Conservation (phyloP, 116 monocot genomes). For the Papilionanthe hybrid region DNA sequence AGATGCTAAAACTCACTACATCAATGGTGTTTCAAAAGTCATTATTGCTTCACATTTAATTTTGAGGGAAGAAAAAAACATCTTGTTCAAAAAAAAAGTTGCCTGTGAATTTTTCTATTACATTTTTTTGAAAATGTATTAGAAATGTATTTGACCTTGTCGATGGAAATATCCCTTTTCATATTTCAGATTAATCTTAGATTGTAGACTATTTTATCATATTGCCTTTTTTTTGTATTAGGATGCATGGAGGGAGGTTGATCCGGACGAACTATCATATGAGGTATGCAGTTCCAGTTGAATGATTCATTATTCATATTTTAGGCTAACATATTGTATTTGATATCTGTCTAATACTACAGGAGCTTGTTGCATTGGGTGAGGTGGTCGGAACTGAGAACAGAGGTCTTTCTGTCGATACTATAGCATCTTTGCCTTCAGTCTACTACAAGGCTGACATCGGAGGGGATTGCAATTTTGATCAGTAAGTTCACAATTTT, state of each 20-base stretch:
- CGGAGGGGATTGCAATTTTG: conserved; percentile 48
- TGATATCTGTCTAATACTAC: conserved; percentile 3
- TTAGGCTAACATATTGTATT: not conserved
- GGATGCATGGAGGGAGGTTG: conserved; percentile 87
- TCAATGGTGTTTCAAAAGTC: not conserved
- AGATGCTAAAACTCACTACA: not conserved
- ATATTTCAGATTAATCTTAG: not conserved
- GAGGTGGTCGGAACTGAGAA: conserved; percentile 92
- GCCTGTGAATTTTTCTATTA: not conserved
- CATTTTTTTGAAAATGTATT: not conserved
- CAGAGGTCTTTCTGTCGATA: conserved; percentile 82
- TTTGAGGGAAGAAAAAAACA: not conserved
- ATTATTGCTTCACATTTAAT: not conserved
- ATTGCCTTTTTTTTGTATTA: conserved; percentile 13
- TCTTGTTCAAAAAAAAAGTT: not conserved
- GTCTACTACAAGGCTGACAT: conserved; percentile 58
- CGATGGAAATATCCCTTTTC: not conserved
- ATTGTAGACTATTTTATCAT: not conserved
- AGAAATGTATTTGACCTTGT: not conserved
- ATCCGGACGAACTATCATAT: conserved; percentile 84
- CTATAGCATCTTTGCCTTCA: conserved; percentile 80
- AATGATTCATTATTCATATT: not conserved
- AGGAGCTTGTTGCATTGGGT: conserved; percentile 94
- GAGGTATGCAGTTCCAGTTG: conserved; percentile 34
- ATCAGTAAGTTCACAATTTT: conserved; percentile 60